Percentiles rank a stretch among this genome's conserved stretches.
Evolutionary conservation across 2,329 filamentous ascomycete genomes (phyloP).

Genomic region (Diplocarpon rosae): DNA sequence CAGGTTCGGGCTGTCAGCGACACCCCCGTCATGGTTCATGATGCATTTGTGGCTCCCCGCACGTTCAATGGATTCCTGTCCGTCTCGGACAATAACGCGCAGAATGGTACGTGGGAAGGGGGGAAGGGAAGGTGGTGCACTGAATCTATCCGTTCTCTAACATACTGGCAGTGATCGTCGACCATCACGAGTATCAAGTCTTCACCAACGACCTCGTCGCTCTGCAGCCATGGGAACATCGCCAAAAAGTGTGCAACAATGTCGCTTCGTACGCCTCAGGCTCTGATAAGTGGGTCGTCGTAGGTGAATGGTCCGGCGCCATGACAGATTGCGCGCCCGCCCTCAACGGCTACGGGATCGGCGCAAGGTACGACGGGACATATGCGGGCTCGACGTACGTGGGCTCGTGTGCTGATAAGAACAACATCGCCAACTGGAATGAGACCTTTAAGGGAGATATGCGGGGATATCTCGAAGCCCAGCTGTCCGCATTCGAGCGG

Average conservation of each 20-base stretch:
- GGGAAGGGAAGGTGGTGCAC: no score
- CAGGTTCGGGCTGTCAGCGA: slow-evolving; percentile 34
- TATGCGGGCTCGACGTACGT: slow-evolving; percentile 36
- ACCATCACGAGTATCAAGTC: slow-evolving; percentile 60
- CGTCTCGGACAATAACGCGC: slow-evolving; percentile 35
- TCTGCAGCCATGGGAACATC: slow-evolving; percentile 40
- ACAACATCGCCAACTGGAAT: slow-evolving; percentile 36
- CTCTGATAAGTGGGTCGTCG: slow-evolving; percentile 54
- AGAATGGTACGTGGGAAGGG: slow-evolving; percentile 31
- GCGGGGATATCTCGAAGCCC: slow-evolving; percentile 42
- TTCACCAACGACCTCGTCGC: slow-evolving; percentile 43
- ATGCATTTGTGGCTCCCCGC: slow-evolving; percentile 41
- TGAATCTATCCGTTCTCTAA: no score
- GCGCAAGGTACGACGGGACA: slow-evolving; percentile 46
- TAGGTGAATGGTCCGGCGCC: slow-evolving; percentile 59
- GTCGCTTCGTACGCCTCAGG: slow-evolving; percentile 35
- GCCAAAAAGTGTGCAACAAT: slow-evolving; percentile 44
- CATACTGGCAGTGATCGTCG: slow-evolving; percentile 40
- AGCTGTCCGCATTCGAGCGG: slow-evolving; percentile 40
- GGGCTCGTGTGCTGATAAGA: slow-evolving; percentile 43
- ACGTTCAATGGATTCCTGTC: slow-evolving; percentile 53
- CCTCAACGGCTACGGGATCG: slow-evolving; percentile 44
- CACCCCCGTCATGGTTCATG: slow-evolving; percentile 44
- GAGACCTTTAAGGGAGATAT: slow-evolving; percentile 34
- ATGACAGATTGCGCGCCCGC: slow-evolving; percentile 49